These are phyloP conservation scores for Rubus idaeus DNA, from an alignment of 306 rosid species.

Conservation along the genomic window DNA sequence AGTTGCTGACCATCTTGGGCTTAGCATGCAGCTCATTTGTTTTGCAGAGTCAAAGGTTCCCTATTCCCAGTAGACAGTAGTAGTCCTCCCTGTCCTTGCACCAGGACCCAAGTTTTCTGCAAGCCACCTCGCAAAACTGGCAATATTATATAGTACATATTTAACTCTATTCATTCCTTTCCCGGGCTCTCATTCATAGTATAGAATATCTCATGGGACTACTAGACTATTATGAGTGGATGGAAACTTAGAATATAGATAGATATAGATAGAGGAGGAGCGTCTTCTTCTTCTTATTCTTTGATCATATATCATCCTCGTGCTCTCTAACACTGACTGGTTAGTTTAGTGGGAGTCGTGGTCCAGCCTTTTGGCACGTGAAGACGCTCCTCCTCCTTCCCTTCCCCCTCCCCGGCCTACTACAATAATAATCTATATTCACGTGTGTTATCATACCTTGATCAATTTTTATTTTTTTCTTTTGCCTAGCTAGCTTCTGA, in stretches of 20 bases:
- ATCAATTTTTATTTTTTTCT: slow-evolving; percentile 32
- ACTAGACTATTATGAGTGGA: slow-evolving; percentile 23
- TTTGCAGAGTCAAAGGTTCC: slow-evolving; percentile 59
- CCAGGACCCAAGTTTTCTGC: slow-evolving; percentile 50
- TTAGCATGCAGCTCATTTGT: slow-evolving; percentile 27
- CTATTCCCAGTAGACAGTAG: not conserved
- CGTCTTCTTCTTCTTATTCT: slow-evolving; percentile 20
- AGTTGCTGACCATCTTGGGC: slow-evolving; percentile 65
- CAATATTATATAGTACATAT: not conserved
- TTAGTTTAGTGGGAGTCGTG: slow-evolving; percentile 27
- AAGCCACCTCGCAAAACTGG: not conserved
- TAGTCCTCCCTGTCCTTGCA: slow-evolving; percentile 27
- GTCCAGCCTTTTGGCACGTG: slow-evolving; percentile 93
- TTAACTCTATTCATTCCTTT: not conserved
- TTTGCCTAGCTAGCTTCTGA: not conserved
- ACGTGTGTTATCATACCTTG: slow-evolving; percentile 69
- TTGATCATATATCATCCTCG: slow-evolving; percentile 14
- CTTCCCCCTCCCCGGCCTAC: slow-evolving; percentile 27
- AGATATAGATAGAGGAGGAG: slow-evolving; percentile 34
- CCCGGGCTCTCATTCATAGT: not conserved
- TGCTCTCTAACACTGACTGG: slow-evolving; percentile 25
- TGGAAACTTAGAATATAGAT: slow-evolving; percentile 52
- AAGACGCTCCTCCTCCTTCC: slow-evolving; percentile 76
- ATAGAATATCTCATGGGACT: not conserved
- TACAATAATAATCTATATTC: slow-evolving; percentile 69